A percentile compares a stretch with the other conserved stretches of the same genome.
These are phyloP conservation scores for Papiliotrema nemorosa DNA, from an alignment of 1,284 basidiomycete species.

Conservation along the genomic window DNA sequence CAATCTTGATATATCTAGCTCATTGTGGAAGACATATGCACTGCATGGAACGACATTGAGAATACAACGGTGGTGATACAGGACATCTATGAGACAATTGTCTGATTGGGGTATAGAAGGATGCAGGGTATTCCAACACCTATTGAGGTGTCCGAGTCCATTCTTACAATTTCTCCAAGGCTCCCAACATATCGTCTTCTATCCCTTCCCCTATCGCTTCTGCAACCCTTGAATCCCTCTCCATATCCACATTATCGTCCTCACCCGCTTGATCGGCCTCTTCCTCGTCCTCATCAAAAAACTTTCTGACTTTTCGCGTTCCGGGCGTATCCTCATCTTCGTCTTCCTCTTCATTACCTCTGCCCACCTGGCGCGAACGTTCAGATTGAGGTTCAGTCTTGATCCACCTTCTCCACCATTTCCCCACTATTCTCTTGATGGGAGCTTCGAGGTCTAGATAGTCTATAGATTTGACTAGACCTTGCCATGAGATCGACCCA, in stretches of 20 bases:
- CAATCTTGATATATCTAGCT: too few relatives aligned
- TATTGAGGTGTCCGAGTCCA: too few relatives aligned
- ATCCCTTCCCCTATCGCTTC: background rate
- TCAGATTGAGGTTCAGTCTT: slow-evolving; percentile 15
- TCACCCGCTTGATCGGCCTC: background rate
- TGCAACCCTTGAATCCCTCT: background rate
- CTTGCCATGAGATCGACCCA: slow-evolving; percentile 44
- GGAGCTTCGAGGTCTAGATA: slow-evolving; percentile 44
- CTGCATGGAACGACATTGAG: too few relatives aligned
- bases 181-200: background rate
- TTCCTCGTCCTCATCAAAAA: background rate
- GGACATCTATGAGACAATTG: too few relatives aligned
- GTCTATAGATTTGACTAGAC: slow-evolving; percentile 46
- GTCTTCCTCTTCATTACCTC: background rate
- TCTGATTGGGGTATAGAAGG: background rate
- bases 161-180: slow-evolving; percentile 1
- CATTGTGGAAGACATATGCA: too few relatives aligned
- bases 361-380: background rate
- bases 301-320: slow-evolving; percentile 6
- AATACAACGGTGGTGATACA: too few relatives aligned
- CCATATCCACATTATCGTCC: background rate
- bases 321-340: slow-evolving; percentile 1
- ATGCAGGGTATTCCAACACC: too few relatives aligned
- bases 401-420: slow-evolving; percentile 49
- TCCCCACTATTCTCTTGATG: slow-evolving; percentile 41